Percentiles rank a stretch among this genome's conserved stretches.
These are phyloP conservation scores for Garcia nutans DNA, from an alignment of 345 rosid genomes.

Conservation along the genomic window DNA sequence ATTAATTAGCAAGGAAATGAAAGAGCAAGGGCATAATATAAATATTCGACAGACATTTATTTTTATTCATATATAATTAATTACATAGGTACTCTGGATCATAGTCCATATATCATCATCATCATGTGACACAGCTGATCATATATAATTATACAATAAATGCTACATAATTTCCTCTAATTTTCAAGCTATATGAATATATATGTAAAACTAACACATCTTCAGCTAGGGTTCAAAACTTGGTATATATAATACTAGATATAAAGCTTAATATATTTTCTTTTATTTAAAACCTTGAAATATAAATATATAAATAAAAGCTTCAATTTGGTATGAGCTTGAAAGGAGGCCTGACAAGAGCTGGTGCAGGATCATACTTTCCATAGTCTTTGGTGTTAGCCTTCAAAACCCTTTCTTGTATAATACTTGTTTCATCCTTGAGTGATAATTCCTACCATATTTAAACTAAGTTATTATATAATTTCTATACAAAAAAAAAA, in stretches of 20 bases:
- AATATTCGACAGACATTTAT: not conserved
- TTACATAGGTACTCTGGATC: not conserved
- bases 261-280: not conserved
- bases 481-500: no score
- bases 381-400: conserved; percentile 75
- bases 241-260: not conserved
- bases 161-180: not conserved
- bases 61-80: no score
- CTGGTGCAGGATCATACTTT: conserved; percentile 62
- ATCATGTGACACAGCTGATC: not conserved
- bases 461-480: not conserved
- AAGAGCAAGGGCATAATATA: not conserved
- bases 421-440: conserved; percentile 19
- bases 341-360: conserved; percentile 81
- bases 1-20: not conserved
- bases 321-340: conserved; percentile 89
- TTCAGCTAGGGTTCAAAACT: conserved; percentile 3
- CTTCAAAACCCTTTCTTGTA: conserved; percentile 63
- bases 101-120: not conserved
- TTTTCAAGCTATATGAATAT: not conserved
- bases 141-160: no score
- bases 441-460: not conserved
- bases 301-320: not conserved
- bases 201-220: not conserved
- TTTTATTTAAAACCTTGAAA: not conserved